Evolutionary conservation across 768 basidiomycete species (phyloP), one percentile per base, ranked within the genome.

Genomic region (Hypholoma sublateritium): DNA sequence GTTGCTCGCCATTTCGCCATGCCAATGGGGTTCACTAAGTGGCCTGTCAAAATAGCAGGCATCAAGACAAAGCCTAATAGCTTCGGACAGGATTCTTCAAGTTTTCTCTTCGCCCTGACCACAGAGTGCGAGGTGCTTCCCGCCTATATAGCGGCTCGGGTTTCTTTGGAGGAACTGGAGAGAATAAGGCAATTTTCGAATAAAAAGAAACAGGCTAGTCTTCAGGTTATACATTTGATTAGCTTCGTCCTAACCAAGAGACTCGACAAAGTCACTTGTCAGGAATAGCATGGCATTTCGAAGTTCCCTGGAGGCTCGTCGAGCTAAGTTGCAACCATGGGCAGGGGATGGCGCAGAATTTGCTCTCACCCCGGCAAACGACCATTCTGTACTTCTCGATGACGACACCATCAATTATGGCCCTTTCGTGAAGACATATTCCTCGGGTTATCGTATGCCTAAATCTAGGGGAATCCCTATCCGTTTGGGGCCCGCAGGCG

Each of bases 51-150:
- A 13, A 57, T 63, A 25, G 46, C 60, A n/a, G 67, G 72, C 16
- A 60, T 74, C 25, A 64, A 61, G 41, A 72, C 70, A 3, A 62
- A 56, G 6, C 75, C 72, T 22, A 61, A 62, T 4, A 44, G 54
- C 14, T 47, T 75, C 65, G 74, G 65, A 17, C 50, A 37, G 36
- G 19, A 50, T 37, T 21, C 60, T 8, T 59, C 66, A 32, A 68
- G 68, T 17, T 77, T 72, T 50, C 52, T 74, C 25, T 68, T 74
- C 37, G 70, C 67, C 2, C 68, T 75, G 50, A 73, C 75, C 7
- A 59, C 68, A n/a, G 49, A 65, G 28, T 41, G 58, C 58, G 24
- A 57, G 42, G n/a, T 68, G 58, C 41, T 44, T 37, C 62, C 36
- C 62, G 62, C 47, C 37, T 62, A 24, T 11, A 21, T 21, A 14